phyloP scores from a whole-genome alignment of 192 early-diverging fungal species.

The Coemansia sp. region DNA sequence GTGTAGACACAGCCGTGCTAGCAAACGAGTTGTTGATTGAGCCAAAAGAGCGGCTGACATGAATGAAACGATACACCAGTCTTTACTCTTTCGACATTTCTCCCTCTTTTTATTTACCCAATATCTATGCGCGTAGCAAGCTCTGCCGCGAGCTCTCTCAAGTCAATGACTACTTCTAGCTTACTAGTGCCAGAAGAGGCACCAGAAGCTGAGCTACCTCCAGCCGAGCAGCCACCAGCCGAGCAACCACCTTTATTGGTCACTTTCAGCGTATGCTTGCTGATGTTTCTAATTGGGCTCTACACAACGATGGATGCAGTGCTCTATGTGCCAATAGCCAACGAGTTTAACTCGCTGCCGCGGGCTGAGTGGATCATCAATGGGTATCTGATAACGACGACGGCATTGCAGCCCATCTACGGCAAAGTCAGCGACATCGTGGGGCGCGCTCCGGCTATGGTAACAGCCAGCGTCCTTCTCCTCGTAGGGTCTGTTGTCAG shows the following conservation, averaged over 20 bases:
- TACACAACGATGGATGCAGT: constrained; percentile 26
- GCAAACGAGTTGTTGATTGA: background rate
- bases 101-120: background rate
- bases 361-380: constrained; percentile 82
- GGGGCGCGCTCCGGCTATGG: constrained; percentile 39
- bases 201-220: too few relatives aligned
- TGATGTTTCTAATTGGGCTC: constrained; percentile 21
- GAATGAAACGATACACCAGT: background rate
- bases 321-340: constrained; percentile 64
- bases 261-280: background rate
- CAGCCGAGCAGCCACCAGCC: background rate
- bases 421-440: constrained; percentile 82
- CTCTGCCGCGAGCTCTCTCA: background rate
- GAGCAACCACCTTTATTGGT: background rate
- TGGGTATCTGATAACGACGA: constrained; percentile 67
- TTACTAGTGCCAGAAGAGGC: background rate
- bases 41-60: background rate
- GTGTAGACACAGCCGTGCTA: background rate
- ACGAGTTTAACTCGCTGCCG: constrained; percentile 65
- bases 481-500: constrained; percentile 50
- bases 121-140: background rate
- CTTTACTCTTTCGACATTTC: background rate
- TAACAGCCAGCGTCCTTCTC: constrained; percentile 43
- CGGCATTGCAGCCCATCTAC: constrained; percentile 76
- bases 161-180: background rate